These are phyloP conservation scores for Pythium periplocum DNA, from an alignment of 352 stramenopile genomes.

Conservation along the genomic window DNA sequence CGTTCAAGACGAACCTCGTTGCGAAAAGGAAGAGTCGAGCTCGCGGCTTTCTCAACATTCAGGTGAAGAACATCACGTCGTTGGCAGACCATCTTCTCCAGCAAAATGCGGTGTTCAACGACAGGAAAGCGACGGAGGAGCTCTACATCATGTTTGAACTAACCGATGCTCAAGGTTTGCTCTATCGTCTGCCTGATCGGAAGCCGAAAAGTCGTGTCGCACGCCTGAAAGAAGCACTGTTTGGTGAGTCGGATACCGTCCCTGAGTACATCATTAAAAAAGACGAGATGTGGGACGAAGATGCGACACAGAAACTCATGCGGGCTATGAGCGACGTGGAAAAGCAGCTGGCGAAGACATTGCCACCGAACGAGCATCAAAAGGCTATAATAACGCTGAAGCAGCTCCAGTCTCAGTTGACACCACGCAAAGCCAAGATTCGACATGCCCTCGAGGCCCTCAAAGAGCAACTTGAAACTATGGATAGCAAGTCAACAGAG, in stretches of 20 bases:
- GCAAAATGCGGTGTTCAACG: conserved; percentile 26
- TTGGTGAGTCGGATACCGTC: conserved; percentile 18
- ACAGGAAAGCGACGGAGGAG: conserved; percentile 23
- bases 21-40: conserved; percentile 25
- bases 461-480: no score
- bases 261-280: conserved; percentile 19
- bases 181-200: conserved; percentile 10
- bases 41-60: conserved; percentile 33
- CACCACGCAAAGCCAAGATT: no score
- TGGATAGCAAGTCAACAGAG: conserved; percentile 7
- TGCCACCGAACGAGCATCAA: no score
- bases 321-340: conserved; percentile 21
- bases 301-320: conserved; percentile 28
- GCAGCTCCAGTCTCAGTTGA: no score
- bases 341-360: conserved; percentile 11
- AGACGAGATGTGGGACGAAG: conserved; percentile 36
- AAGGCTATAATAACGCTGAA: no score
- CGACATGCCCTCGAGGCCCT: no score
- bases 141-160: conserved; percentile 46
- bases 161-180: conserved; percentile 18
- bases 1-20: conserved; percentile 22
- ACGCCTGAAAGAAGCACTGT: conserved; percentile 14
- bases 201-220: conserved; percentile 2
- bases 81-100: conserved; percentile 29
- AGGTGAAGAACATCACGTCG: conserved; percentile 33